These are phyloP conservation scores for Gynandropsis gynandra DNA, from an alignment of 345 rosid genomes.

Conservation along the genomic window DNA sequence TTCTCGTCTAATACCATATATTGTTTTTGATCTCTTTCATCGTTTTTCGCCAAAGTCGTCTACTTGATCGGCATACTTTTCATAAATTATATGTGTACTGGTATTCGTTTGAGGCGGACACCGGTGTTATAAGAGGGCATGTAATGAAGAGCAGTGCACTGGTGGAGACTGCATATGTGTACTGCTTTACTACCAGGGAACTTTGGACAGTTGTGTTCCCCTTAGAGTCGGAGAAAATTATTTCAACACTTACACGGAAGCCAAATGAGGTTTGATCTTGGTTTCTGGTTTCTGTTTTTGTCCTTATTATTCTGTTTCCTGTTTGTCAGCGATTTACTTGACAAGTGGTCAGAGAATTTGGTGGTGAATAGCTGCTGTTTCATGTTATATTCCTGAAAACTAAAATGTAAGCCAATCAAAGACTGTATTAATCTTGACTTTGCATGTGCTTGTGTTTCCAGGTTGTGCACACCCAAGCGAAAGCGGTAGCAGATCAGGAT, in stretches of 20 bases:
- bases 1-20: too few species aligned
- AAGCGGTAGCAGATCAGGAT: constrained; percentile 78
- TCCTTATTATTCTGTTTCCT: background rate
- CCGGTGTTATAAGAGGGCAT: constrained; percentile 71
- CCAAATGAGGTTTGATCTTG: constrained; percentile 59
- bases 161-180: constrained; percentile 54
- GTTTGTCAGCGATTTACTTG: constrained; percentile 4
- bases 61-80: too few species aligned
- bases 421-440: constrained; percentile 2
- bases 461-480: constrained; percentile 99
- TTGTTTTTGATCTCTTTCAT: too few species aligned
- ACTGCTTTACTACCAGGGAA: constrained; percentile 68
- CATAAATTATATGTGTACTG: constrained; percentile 85
- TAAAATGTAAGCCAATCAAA: constrained; percentile 1
- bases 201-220: constrained; percentile 95
- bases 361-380: background rate
- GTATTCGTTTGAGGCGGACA: constrained; percentile 71
- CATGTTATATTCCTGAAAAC: constrained; percentile 2
- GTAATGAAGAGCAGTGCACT: constrained; percentile 53
- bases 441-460: constrained; percentile 21
- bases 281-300: constrained; percentile 1
- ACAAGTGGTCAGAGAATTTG: background rate
- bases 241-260: constrained; percentile 60
- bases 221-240: constrained; percentile 77
- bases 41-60: too few species aligned